Base-by-base conservation (phyloP, 352 stramenopile species). In the Elongisporangium undulatum region DNA sequence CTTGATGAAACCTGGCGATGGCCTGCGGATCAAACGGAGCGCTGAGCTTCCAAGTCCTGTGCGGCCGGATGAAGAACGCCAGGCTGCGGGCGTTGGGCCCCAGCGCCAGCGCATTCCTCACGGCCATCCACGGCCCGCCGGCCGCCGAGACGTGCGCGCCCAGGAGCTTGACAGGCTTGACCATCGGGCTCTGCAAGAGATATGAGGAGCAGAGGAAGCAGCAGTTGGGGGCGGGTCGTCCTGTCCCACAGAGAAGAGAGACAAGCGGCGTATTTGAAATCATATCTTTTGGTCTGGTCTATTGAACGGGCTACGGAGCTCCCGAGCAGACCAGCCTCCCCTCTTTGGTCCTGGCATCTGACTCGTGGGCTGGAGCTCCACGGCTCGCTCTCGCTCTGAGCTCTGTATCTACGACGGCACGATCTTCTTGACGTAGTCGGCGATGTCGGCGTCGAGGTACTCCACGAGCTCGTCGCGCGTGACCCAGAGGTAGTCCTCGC, bases 401-500 rank as follows among this genome's bases (percentile, higher is more conserved):
- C 7, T 34, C 24, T 34, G 24, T 7, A 41, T 41, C 69, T 70
- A 79, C 49, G 71, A 63, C n/a, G 85, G 85, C 67, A 92, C 79
- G 61, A 94, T 87, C 79, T 94, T 92, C 50, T 72, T 77, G 62
- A 92, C 62, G 71, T 89, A 90, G 23, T 82, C 69, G 22, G 75
- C 82, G 38, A 89, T 75, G 53, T 89, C 79, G 3, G 71, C 54
- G 23, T 82, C 76, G 24, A 94, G 72, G 66, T 94, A 94, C 72
- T 94, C 85, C 39, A 68, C 64, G 53, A 94, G 64, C 59, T 94
- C 82, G 17, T 75, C 61, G 51, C 82, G 74, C 49, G 85, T 94
- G 63, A 92, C 85, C 85, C 85, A 94, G 24, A 92, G 63, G 64
- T 89, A 92, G 72, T 94, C 85, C 39, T 55, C 71, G 29, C 81